phyloP scores from a whole-genome alignment of 768 basidiomycete species.

The Mrakia gelida region DNA sequence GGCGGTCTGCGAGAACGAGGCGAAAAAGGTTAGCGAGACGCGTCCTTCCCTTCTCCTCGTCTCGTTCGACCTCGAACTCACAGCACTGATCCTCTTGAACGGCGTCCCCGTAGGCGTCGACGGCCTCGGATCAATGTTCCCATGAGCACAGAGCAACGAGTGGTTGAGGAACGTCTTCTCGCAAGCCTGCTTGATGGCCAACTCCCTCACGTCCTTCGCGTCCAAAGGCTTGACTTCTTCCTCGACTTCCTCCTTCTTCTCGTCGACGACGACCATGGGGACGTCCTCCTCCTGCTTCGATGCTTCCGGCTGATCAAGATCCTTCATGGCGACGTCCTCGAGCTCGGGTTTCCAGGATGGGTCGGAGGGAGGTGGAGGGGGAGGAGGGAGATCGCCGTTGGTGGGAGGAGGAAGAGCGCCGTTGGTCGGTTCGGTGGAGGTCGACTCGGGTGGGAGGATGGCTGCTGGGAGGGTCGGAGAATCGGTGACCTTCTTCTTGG shows the following conservation, averaged over 20 bases:
- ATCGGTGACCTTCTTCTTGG: not conserved
- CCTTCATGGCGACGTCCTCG: not conserved
- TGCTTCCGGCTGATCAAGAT: not conserved
- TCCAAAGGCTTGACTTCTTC: not conserved
- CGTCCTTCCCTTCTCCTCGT: not conserved
- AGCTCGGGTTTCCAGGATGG: not conserved
- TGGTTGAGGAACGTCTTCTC: not conserved
- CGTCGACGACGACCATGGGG: not conserved
- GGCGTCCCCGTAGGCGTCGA: not conserved
- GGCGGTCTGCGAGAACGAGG: not conserved
- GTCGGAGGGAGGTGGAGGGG: not conserved
- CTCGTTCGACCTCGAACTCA: not conserved
- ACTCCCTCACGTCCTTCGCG: not conserved
- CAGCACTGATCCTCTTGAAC: conserved; percentile 19
- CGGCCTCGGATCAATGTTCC: not conserved
- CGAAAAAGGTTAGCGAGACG: not conserved
- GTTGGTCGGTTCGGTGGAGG: not conserved
- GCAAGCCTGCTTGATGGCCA: not conserved
- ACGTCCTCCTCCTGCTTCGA: not conserved
- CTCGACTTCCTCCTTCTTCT: not conserved
- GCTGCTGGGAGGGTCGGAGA: not conserved
- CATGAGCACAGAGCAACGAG: conserved; percentile 5
- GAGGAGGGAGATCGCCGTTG: not conserved
- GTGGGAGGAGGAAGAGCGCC: not conserved
- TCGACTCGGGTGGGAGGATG: too few relatives aligned